Conservation (phyloP, 345 rosid genomes). For the Salix brachista region DNA sequence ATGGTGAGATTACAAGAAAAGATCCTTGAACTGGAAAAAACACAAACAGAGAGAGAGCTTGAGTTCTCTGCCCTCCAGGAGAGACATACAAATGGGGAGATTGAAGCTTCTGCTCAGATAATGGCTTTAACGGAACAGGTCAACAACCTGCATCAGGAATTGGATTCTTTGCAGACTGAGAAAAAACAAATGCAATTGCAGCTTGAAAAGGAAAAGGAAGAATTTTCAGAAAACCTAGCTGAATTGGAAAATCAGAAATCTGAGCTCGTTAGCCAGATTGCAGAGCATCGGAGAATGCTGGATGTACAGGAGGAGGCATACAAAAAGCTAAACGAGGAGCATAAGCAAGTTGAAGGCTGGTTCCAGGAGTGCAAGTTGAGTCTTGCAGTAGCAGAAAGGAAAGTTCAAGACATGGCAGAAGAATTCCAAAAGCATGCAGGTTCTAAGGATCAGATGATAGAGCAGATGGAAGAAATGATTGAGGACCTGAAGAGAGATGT, state of each 20-base stretch:
- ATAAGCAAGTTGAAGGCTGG: slow-evolving; percentile 33
- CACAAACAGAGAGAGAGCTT: slow-evolving; percentile 32
- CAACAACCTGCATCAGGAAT: slow-evolving; percentile 43
- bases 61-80: slow-evolving; percentile 44
- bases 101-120: slow-evolving; percentile 46
- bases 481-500: slow-evolving; percentile 66
- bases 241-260: slow-evolving; percentile 39
- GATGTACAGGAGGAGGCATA: slow-evolving; percentile 41
- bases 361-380: slow-evolving; percentile 18
- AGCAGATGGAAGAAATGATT: slow-evolving; percentile 47
- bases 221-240: slow-evolving; percentile 35
- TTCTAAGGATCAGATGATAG: slow-evolving; percentile 42
- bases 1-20: slow-evolving; percentile 27
- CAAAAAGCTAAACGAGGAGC: slow-evolving; percentile 47
- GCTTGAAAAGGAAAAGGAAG: slow-evolving; percentile 50
- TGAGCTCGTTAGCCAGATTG: slow-evolving; percentile 32
- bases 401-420: slow-evolving; percentile 10
- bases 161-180: slow-evolving; percentile 41
- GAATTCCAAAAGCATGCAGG: slow-evolving; percentile 12
- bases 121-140: slow-evolving; percentile 37
- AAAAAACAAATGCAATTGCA: slow-evolving; percentile 40
- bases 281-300: slow-evolving; percentile 44
- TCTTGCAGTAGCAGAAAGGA: slow-evolving; percentile 24
- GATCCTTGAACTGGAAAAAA: slow-evolving; percentile 35
- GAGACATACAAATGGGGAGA: slow-evolving; percentile 29